Conservation (phyloP, 306 rosid species). For the Rubus parviflorus region DNA sequence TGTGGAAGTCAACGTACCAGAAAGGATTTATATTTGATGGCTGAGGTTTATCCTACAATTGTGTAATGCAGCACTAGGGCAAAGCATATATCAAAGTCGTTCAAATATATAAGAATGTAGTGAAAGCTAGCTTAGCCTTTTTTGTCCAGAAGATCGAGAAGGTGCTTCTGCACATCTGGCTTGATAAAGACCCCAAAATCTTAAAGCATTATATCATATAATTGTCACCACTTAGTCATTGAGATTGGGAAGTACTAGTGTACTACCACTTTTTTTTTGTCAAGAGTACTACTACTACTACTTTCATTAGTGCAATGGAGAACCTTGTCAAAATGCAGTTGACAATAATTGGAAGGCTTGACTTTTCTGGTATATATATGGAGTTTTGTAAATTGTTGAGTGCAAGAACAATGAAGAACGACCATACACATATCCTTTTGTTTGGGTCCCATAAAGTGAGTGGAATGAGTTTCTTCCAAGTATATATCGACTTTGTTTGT, state of each 20-base stretch:
- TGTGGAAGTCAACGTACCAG: conserved; percentile 4
- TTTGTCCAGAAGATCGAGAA: not conserved
- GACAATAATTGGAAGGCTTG: not conserved
- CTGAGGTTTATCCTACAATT: conserved; percentile 3
- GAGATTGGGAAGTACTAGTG: not conserved
- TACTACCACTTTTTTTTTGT: no score
- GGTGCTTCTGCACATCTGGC: not conserved
- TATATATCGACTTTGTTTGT: not conserved
- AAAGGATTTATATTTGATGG: not conserved
- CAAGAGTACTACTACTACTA: not conserved
- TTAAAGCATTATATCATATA: not conserved
- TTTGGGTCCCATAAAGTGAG: not conserved
- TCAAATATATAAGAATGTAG: not conserved
- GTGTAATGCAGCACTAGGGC: conserved; percentile 1
- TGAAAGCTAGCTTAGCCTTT: not conserved
- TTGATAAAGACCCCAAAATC: not conserved
- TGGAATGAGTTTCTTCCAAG: not conserved
- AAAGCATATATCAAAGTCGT: not conserved
- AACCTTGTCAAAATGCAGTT: not conserved
- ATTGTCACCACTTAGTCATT: not conserved
- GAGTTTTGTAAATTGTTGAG: not conserved
- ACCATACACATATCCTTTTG: not conserved
- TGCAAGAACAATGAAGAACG: conserved; percentile 1
- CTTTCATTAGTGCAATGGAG: conserved; percentile 5
- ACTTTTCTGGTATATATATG: not conserved